Percentiles rank a stretch among this genome's conserved stretches.
Conservation (phyloP, 1,139 yeast species). For the Geotrichum restrictum region DNA sequence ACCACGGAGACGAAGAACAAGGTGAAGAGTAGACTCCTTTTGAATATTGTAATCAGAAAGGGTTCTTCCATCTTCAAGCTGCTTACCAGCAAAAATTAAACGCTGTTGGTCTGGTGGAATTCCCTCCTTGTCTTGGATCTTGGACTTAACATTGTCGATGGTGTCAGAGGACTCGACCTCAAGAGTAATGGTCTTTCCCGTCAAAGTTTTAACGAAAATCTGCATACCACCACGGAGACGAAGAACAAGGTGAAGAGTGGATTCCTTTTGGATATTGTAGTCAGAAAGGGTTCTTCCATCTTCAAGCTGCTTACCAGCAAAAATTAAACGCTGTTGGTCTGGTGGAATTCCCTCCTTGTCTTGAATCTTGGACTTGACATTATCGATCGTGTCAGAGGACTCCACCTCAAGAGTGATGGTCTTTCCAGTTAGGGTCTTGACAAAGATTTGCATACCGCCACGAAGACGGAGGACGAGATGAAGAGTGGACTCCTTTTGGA, state of each 20-base stretch:
- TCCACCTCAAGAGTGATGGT: slow-evolving; percentile 90
- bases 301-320: slow-evolving; percentile 86
- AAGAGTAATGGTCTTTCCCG: slow-evolving; percentile 82
- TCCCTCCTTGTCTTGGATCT: slow-evolving; percentile 86
- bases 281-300: slow-evolving; percentile 81
- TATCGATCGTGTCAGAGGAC: slow-evolving; percentile 85
- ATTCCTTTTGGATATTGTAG: slow-evolving; percentile 82
- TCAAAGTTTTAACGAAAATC: slow-evolving; percentile 76
- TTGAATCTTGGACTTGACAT: slow-evolving; percentile 81
- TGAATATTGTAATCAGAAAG: slow-evolving; percentile 84
- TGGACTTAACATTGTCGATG: slow-evolving; percentile 79
- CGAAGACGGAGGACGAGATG: slow-evolving; percentile 84
- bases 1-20: slow-evolving; percentile 83
- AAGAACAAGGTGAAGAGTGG: slow-evolving; percentile 77
- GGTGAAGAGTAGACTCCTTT: slow-evolving; percentile 78
- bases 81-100: slow-evolving; percentile 83
- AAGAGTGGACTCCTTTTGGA: slow-evolving; percentile 83
- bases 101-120: slow-evolving; percentile 88
- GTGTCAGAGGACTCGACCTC: slow-evolving; percentile 86
- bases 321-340: slow-evolving; percentile 81
- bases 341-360: slow-evolving; percentile 40
- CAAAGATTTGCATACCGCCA: slow-evolving; percentile 77
- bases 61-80: slow-evolving; percentile 81
- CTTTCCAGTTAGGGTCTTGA: slow-evolving; percentile 98
- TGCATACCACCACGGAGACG: slow-evolving; percentile 90